Percentiles rank a stretch among this genome's conserved stretches.
Evolutionary conservation across 108 stramenopile species (phyloP).

Genomic region (Licmophora abbreviata): DNA sequence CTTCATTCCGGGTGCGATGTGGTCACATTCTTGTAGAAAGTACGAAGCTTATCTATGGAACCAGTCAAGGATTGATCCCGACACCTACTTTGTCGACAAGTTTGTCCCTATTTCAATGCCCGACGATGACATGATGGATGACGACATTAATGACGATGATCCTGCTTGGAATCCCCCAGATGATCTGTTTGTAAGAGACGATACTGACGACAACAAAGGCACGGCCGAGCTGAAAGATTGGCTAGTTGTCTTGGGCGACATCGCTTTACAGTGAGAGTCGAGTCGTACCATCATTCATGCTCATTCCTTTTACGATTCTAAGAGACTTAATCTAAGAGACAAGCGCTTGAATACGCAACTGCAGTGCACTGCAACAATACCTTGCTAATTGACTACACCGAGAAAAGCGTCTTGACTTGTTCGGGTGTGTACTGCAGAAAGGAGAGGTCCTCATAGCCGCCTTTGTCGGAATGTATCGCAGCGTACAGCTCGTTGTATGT

Average conservation of each 20-base stretch:
- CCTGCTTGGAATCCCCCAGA: constrained; percentile 14
- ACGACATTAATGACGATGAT: constrained; percentile 14
- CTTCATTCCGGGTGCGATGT: constrained; percentile 48
- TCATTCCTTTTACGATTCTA: too few species aligned
- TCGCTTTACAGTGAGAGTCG: too few species aligned
- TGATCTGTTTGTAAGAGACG: too few species aligned
- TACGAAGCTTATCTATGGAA: constrained; percentile 11
- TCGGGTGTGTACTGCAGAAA: constrained; percentile 65
- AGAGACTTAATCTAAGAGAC: too few species aligned
- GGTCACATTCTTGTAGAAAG: constrained; percentile 29
- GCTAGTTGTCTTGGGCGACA: too few species aligned
- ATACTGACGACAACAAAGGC: too few species aligned
- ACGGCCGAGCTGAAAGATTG: too few species aligned
- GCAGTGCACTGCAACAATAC: too few species aligned
- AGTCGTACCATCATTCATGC: too few species aligned
- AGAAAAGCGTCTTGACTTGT: constrained; percentile 71
- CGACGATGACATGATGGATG: background rate
- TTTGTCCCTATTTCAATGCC: constrained; percentile 5
- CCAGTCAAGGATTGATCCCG: constrained; percentile 2
- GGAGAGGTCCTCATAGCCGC: constrained; percentile 67
- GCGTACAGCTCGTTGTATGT: constrained; percentile 50
- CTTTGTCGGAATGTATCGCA: constrained; percentile 40
- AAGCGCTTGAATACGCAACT: too few species aligned
- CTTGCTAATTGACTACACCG: constrained; percentile 14
- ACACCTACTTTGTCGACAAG: background rate